phyloP scores from a whole-genome alignment of 495 filamentous ascomycete species.

The Penicillium pulvis region DNA sequence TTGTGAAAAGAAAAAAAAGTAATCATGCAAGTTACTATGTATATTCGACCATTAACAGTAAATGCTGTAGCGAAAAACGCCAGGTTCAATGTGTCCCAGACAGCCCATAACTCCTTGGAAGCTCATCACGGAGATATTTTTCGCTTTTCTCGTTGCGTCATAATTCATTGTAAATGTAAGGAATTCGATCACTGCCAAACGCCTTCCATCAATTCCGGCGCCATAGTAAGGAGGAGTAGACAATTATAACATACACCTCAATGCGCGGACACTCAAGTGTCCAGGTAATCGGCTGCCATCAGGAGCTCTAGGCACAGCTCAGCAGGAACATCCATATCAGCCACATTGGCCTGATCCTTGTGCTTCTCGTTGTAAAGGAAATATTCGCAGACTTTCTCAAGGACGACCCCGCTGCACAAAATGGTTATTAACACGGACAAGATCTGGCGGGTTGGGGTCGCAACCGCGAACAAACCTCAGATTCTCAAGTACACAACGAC shows the following conservation, averaged over 20 bases:
- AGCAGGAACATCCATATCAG: constrained; percentile 85
- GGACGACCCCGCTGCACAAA: constrained; percentile 66
- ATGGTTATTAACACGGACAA: constrained; percentile 7
- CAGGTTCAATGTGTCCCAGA: not conserved
- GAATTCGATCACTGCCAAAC: not conserved
- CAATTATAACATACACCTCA: not conserved
- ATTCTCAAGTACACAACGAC: constrained; percentile 67
- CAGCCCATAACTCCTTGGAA: constrained; percentile 17
- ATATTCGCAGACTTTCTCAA: constrained; percentile 92
- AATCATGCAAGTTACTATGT: not conserved
- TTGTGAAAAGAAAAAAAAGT: not conserved
- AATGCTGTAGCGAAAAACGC: constrained; percentile 1
- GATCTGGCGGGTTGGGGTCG: not conserved
- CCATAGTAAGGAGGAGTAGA: not conserved
- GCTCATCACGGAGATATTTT: not conserved
- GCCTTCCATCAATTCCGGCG: not conserved
- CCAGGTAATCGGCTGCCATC: constrained; percentile 78
- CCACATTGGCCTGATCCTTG: constrained; percentile 71
- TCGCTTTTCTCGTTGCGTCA: constrained; percentile 19
- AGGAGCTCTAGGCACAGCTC: constrained; percentile 79
- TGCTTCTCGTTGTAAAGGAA: constrained; percentile 87
- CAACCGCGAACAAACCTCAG: constrained; percentile 60
- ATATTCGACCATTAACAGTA: not conserved
- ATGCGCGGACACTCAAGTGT: constrained; percentile 28
- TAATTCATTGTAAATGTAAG: constrained; percentile 13